Evolutionary conservation across 2,329 filamentous ascomycete genomes (phyloP), one percentile per base, ranked within the genome.

Genomic region (Nemania serpens): DNA sequence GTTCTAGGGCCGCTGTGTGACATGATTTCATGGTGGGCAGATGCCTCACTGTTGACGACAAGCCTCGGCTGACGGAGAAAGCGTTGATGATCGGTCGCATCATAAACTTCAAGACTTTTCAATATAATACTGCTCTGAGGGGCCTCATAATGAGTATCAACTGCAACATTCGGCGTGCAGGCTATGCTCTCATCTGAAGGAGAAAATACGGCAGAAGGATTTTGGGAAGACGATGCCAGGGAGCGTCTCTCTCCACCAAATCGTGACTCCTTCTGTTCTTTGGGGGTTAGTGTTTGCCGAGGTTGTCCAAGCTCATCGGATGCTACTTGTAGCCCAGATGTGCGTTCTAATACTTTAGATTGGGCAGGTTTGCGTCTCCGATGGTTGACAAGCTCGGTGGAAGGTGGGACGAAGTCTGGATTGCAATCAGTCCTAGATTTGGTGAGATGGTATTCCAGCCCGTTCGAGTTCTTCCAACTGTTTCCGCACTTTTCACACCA

Each of bases 381-480:
- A 12, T 48, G 42, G 10, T 70, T 67, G 18, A 61, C 60, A 39
- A 61, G 62, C 46, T 65, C 67, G 7, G 64, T 61, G 5, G 71
- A 60, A 12, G 63, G 61, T 22, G 76, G 71, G 15, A 76, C 71
- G 49, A 75, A 82, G 57, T 71, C 69, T 2, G 83, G 79, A 65
- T 87, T 87, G 68, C 84, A 87, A 13, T 77, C 20, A 3, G 81
- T 81, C 60, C 76, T 76, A 1, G 84, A 82, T 66, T 85, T 86
- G 36, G 80, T 81, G 13, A 82, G 72, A 63, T 87, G 84, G 67
- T 87, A 87, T 52, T 85, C 83, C 15, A 87, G 74, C 0, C 84
- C 84, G 47, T 84, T 75, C 36, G 82, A 76, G 53, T 87, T 87
- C 70, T 85, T 86, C 83, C 84, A 87, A 11, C 72, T 74, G 2